Base-by-base conservation (phyloP, 768 basidiomycete genomes). In the Mycena maculata region DNA sequence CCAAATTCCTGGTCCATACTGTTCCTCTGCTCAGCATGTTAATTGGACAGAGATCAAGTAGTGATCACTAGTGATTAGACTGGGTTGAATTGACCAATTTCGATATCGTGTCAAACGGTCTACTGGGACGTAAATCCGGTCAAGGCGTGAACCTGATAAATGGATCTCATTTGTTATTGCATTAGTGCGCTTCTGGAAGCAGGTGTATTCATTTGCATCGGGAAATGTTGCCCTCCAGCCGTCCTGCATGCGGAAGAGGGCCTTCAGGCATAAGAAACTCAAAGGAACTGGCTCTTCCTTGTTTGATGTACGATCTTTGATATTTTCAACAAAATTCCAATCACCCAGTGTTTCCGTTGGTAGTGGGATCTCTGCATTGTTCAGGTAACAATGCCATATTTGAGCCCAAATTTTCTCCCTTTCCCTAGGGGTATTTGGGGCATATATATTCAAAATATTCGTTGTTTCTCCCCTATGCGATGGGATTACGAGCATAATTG, bases 221-320 rank as follows among this genome's bases (percentile, higher is more conserved):
- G 39, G 53, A 28, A 56, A 63, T 25, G 53, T 63, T 31, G 53
- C 20, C 3, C 62, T 5, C 62, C 62, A 63, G 6, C 62, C 62
- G 30, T 63, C 62, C 28, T 63, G 52, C 41, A 56, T 45, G 28
- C 33, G 30, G 39, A 41, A 41, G 39, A 41, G 39, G 39, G 39
- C 39, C 16, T 41, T 41, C 39, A 41, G 39, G 39, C 39, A 41
- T 41, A 41, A 41, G 39, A 41, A 41, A 16, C 39, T 41, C 39
- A 41, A 16, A 41, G 39, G 39, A 9, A 41, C 39, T 41, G 39
- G 39, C 39, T 41, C 39, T 41, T 41, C 39, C 39, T 41, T 41
- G 39, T 41, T 41, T 41, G 39, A 41, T 41, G 39, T 41, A 41
- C 39, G 39, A 41, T 41, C 39, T 41, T 41, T 16, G 56, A 49